A percentile compares a stretch with the other conserved stretches of the same genome.
These are phyloP conservation scores for Globisporangium acanthophoron DNA, from an alignment of 352 stramenopile species.

Conservation along the genomic window DNA sequence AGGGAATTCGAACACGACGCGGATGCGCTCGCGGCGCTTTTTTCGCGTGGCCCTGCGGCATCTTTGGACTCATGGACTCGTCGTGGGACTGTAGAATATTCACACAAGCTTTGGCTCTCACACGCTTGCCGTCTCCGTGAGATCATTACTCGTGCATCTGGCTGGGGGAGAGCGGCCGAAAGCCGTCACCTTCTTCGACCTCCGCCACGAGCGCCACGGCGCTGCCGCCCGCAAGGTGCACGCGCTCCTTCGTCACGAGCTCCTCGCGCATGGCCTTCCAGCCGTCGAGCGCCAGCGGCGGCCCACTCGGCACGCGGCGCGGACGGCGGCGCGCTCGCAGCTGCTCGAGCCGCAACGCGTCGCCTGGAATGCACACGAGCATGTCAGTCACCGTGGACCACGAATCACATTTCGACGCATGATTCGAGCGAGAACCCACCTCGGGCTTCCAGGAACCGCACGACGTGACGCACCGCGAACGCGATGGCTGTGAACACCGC, in stretches of 20 bases:
- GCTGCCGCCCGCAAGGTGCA: slow-evolving; percentile 14
- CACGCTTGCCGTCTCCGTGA: too few relatives aligned
- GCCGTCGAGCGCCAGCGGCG: slow-evolving; percentile 35
- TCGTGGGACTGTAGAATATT: too few relatives aligned
- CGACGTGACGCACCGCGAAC: slow-evolving; percentile 2
- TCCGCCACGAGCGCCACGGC: not conserved
- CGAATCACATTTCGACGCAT: too few relatives aligned
- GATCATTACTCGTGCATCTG: slow-evolving; percentile 4
- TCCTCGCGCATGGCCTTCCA: slow-evolving; percentile 50
- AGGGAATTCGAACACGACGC: too few relatives aligned
- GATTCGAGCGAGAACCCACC: not conserved
- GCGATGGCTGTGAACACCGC: slow-evolving; percentile 2
- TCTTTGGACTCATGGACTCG: not conserved
- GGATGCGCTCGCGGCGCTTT: too few relatives aligned
- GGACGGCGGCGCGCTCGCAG: slow-evolving; percentile 2
- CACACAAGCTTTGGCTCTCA: not conserved
- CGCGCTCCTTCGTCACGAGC: slow-evolving; percentile 36
- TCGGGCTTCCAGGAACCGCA: slow-evolving; percentile 3
- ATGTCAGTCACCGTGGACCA: not conserved
- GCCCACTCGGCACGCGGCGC: slow-evolving; percentile 21
- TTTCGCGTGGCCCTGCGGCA: too few relatives aligned
- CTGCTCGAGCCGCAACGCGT: slow-evolving; percentile 1
- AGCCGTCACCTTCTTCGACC: slow-evolving; percentile 18
- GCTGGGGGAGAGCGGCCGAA: slow-evolving; percentile 15
- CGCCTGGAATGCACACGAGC: not conserved